phyloP scores from a whole-genome alignment of 1,284 basidiomycete species.

The Trichosporon asahii region DNA sequence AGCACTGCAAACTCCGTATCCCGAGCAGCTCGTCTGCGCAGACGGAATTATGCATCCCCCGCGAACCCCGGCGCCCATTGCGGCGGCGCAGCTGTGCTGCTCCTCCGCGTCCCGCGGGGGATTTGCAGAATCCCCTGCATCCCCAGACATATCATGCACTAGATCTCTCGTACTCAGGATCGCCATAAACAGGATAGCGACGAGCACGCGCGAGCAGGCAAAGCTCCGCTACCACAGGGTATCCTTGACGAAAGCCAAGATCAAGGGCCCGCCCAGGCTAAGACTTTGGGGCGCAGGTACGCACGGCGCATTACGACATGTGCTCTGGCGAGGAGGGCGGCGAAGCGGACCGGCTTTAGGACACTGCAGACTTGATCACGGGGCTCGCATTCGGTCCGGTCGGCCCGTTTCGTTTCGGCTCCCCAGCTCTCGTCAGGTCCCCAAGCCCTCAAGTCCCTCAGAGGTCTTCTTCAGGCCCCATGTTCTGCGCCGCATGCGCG shows the following conservation, averaged over 20 bases:
- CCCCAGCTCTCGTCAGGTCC: background rate
- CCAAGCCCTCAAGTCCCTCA: background rate
- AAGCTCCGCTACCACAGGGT: too few relatives aligned
- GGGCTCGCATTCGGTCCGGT: background rate
- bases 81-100: too few relatives aligned
- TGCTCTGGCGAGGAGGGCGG: background rate
- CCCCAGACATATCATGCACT: background rate
- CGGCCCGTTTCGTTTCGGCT: background rate
- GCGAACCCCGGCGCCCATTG: background rate
- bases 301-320: background rate
- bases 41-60: background rate
- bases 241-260: background rate
- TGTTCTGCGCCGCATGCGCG: background rate
- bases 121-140: background rate
- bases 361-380: background rate
- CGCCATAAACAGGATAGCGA: too few relatives aligned
- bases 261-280: background rate
- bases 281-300: constrained; percentile 3
- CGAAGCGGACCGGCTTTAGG: background rate
- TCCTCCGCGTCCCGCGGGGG: too few relatives aligned
- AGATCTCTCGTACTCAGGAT: background rate
- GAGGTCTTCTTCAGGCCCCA: background rate
- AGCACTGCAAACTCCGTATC: background rate
- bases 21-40: background rate
- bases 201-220: background rate